A percentile compares a stretch with the other conserved stretches of the same genome.
These are phyloP conservation scores for Ophiostoma tasmaniense DNA, from an alignment of 2,329 filamentous ascomycete species.

Conservation along the genomic window DNA sequence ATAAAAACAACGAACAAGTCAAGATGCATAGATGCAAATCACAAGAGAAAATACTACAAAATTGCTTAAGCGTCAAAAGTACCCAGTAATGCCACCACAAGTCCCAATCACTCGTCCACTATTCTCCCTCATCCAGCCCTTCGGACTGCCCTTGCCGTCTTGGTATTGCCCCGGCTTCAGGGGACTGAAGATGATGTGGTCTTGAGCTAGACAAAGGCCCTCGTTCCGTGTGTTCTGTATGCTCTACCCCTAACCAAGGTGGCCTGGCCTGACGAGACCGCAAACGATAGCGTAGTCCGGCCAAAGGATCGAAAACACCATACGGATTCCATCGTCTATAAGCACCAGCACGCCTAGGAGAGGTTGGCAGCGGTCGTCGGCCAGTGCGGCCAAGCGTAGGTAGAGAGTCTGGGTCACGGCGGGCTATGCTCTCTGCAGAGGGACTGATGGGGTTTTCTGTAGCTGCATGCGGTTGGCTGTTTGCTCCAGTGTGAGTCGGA, in stretches of 20 bases:
- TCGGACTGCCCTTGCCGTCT: neutral
- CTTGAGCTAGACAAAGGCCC: neutral
- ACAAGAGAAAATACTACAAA: neutral
- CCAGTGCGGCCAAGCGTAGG: neutral
- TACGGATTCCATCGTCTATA: neutral
- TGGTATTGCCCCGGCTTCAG: neutral
- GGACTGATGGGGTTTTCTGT: too few species aligned
- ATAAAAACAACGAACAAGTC: neutral
- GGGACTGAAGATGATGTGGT: neutral
- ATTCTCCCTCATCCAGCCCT: neutral
- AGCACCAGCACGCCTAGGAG: neutral
- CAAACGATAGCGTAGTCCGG: neutral
- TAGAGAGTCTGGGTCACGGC: neutral
- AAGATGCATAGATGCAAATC: neutral
- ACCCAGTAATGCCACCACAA: neutral
- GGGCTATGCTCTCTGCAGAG: neutral
- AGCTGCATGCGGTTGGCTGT: neutral
- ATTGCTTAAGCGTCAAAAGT: neutral
- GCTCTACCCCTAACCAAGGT: neutral
- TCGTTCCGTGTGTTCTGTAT: neutral
- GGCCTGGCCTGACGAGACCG: neutral
- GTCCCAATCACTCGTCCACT: neutral
- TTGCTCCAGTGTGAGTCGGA: neutral
- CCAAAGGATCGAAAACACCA: neutral
- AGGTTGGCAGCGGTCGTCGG: neutral